These are phyloP conservation scores for Botryotinia convoluta DNA, from an alignment of 2,329 filamentous ascomycete species.

Conservation along the genomic window DNA sequence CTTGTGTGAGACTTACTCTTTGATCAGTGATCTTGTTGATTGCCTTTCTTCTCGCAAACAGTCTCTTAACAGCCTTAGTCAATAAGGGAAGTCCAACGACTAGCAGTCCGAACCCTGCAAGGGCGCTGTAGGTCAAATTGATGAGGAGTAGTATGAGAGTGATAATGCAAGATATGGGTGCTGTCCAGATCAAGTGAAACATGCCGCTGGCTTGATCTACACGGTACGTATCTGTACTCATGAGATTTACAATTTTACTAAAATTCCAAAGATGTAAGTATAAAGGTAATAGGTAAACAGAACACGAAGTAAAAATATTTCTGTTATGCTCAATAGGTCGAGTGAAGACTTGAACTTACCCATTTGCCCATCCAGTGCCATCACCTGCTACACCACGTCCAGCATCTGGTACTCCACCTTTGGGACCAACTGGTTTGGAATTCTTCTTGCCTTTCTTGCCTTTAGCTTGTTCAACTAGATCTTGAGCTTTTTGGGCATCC, in stretches of 20 bases:
- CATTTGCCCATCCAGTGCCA: conserved; percentile 85
- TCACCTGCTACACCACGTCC: conserved; percentile 59
- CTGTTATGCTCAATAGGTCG: neutral
- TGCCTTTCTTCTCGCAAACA: conserved; percentile 70
- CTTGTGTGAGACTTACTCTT: conserved; percentile 85
- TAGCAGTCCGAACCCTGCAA: conserved; percentile 82
- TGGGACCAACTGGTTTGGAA: conserved; percentile 43
- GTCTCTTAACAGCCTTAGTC: conserved; percentile 69
- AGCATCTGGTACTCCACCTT: conserved; percentile 41
- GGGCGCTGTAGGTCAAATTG: conserved; percentile 85
- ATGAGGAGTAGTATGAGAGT: conserved; percentile 78
- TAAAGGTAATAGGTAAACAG: neutral
- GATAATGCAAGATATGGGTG: conserved; percentile 73
- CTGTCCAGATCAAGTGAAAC: conserved; percentile 89
- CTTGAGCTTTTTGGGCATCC: conserved; percentile 41
- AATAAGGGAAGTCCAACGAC: conserved; percentile 75
- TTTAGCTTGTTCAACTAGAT: conserved; percentile 45
- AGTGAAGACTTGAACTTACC: conserved; percentile 39
- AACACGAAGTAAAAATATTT: neutral
- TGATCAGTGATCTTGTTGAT: conserved; percentile 97
- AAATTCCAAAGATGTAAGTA: neutral
- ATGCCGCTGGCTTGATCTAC: conserved; percentile 84
- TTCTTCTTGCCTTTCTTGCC: conserved; percentile 44
- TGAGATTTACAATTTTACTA: conserved; percentile 58
- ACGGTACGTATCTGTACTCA: conserved; percentile 94